phyloP scores from a whole-genome alignment of 768 basidiomycete species.

The Galerina marginata region DNA sequence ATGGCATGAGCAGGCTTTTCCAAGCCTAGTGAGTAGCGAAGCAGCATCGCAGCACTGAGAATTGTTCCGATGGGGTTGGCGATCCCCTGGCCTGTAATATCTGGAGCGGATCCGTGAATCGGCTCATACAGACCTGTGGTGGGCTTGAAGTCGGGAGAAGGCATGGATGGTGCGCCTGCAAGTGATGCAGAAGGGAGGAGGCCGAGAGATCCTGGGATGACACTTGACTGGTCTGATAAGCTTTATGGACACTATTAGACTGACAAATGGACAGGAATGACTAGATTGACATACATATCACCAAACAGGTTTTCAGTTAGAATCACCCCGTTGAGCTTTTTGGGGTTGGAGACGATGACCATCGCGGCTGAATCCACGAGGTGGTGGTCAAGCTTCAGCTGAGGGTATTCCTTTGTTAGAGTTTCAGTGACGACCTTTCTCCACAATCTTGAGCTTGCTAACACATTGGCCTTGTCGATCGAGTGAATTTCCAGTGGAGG shows the following conservation, averaged over 20 bases:
- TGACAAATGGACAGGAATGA: conserved; percentile 1
- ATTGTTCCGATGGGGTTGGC: conserved; percentile 97
- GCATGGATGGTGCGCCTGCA: conserved; percentile 79
- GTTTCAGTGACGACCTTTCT: conserved; percentile 90
- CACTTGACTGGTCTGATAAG: conserved; percentile 94
- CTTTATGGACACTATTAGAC: conserved; percentile 44
- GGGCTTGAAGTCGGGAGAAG: conserved; percentile 70
- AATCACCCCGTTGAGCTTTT: conserved; percentile 93
- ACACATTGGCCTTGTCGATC: conserved; percentile 98
- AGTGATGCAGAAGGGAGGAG: conserved; percentile 96
- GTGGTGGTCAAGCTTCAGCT: conserved; percentile 86
- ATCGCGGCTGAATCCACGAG: conserved; percentile 97
- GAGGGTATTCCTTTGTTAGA: conserved; percentile 84
- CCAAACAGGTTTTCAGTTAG: conserved; percentile 97
- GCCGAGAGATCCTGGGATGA: conserved; percentile 97
- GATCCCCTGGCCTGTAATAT: conserved; percentile 92
- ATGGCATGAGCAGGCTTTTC: conserved; percentile 85
- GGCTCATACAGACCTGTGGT: conserved; percentile 95
- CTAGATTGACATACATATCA: conserved; percentile 74
- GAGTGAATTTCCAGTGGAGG: conserved; percentile 92
- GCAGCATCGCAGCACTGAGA: conserved; percentile 90
- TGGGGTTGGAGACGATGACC: conserved; percentile 89
- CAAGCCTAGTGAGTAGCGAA: conserved; percentile 92
- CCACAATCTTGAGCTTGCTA: conserved; percentile 95
- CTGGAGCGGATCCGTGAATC: conserved; percentile 94